Percentiles rank a stretch among this genome's conserved stretches.
Evolutionary conservation across 768 basidiomycete genomes (phyloP).

Genomic region (Termitomyces eurrhizus): DNA sequence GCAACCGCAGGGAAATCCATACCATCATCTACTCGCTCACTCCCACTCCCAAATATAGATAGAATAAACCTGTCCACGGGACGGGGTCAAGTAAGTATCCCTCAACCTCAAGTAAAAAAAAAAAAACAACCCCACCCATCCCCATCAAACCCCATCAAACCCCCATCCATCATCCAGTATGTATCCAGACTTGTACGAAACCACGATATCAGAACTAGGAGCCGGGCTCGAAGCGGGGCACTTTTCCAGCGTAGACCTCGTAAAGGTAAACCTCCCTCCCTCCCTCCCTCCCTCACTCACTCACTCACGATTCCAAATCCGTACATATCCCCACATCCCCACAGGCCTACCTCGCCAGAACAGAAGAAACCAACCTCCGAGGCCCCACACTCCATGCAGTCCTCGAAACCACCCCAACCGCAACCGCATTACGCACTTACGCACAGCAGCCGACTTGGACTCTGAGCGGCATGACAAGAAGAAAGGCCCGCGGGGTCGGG

Average conservation of each 20-base stretch:
- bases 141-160: too few species aligned
- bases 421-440: slow-evolving; percentile 32
- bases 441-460: slow-evolving; percentile 48
- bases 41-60: too few species aligned
- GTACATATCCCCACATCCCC: neutral
- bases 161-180: neutral
- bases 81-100: too few species aligned
- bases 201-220: slow-evolving; percentile 52
- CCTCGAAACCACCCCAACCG: slow-evolving; percentile 47
- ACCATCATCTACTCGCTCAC: too few species aligned
- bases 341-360: slow-evolving; percentile 63
- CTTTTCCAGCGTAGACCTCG: slow-evolving; percentile 59
- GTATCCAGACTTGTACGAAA: slow-evolving; percentile 59
- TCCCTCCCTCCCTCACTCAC: too few species aligned
- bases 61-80: too few species aligned
- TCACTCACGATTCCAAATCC: too few species aligned
- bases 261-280: slow-evolving; percentile 47
- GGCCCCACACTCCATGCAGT: slow-evolving; percentile 56
- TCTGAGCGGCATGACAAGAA: slow-evolving; percentile 28
- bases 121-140: too few species aligned
- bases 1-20: too few species aligned
- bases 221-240: slow-evolving; percentile 42
- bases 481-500: slow-evolving; percentile 32
- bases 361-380: slow-evolving; percentile 60
- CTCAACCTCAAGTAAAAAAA: neutral